phyloP scores from a whole-genome alignment of 441 rosid genomes.

The Heliophila coronopifolia region DNA sequence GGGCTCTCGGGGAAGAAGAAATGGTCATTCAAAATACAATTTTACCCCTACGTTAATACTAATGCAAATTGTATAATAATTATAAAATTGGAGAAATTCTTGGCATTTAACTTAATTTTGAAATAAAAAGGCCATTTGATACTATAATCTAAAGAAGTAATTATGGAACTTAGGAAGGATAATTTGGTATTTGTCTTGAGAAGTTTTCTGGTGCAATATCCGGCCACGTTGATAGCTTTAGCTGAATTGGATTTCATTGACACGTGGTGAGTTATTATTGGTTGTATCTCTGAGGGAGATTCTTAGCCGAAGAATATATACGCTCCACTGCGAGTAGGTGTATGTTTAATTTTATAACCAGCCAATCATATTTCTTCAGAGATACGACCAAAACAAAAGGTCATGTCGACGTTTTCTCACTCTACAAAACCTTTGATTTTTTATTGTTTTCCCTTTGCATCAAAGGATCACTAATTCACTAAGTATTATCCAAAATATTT shows the following conservation, averaged over 20 bases:
- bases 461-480: not conserved
- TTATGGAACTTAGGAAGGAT: too few species aligned
- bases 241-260: slow-evolving; percentile 30
- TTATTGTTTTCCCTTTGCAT: not conserved
- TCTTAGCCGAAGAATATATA: slow-evolving; percentile 18
- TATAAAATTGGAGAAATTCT: not conserved
- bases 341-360: slow-evolving; percentile 6
- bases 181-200: slow-evolving; percentile 10
- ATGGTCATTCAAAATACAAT: not conserved
- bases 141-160: too few species aligned
- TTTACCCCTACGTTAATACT: not conserved
- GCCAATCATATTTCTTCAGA: slow-evolving; percentile 8
- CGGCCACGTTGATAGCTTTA: slow-evolving; percentile 43
- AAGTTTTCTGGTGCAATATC: slow-evolving; percentile 28
- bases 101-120: too few species aligned
- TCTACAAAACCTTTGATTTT: not conserved
- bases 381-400: not conserved
- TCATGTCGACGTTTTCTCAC: not conserved
- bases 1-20: slow-evolving; percentile 20
- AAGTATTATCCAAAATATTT: not conserved
- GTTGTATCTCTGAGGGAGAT: slow-evolving; percentile 6
- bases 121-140: too few species aligned
- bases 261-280: slow-evolving; percentile 35
- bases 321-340: slow-evolving; percentile 7
- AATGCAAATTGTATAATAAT: not conserved